Evolutionary conservation across 331 rosid genomes (phyloP).

Genomic region (Phaseolus coccineus): DNA sequence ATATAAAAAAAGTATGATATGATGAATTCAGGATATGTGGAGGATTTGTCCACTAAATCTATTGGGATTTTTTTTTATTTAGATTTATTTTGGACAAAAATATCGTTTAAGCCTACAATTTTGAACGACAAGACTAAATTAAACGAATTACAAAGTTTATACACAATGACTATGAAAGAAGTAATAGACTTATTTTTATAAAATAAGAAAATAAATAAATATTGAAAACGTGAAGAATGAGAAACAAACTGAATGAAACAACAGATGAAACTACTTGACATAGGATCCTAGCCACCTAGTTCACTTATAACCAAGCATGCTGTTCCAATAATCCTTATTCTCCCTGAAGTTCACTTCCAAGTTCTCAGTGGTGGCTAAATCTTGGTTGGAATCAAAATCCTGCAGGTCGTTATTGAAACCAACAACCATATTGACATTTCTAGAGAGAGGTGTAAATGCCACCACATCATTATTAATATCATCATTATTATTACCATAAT

Average conservation of each 20-base stretch:
- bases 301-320: conserved; percentile 25
- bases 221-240: background rate
- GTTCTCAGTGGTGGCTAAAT: conserved; percentile 2
- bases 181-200: too few species aligned
- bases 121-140: too few species aligned
- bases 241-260: background rate
- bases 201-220: too few species aligned
- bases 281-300: background rate
- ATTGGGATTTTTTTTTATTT: too few species aligned
- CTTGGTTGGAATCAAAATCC: conserved; percentile 11
- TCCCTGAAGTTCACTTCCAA: conserved; percentile 43
- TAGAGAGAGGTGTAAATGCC: background rate
- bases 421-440: conserved; percentile 22
- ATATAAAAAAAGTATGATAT: too few species aligned
- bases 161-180: too few species aligned
- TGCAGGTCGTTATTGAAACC: background rate
- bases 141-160: too few species aligned
- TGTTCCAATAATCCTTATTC: conserved; percentile 57
- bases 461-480: background rate
- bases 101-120: too few species aligned
- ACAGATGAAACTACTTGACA: background rate
- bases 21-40: too few species aligned
- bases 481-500: background rate
- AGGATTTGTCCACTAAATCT: too few species aligned
- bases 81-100: too few species aligned